Conservation (phyloP, 1,284 basidiomycete species). For the Ustilago sp. region DNA sequence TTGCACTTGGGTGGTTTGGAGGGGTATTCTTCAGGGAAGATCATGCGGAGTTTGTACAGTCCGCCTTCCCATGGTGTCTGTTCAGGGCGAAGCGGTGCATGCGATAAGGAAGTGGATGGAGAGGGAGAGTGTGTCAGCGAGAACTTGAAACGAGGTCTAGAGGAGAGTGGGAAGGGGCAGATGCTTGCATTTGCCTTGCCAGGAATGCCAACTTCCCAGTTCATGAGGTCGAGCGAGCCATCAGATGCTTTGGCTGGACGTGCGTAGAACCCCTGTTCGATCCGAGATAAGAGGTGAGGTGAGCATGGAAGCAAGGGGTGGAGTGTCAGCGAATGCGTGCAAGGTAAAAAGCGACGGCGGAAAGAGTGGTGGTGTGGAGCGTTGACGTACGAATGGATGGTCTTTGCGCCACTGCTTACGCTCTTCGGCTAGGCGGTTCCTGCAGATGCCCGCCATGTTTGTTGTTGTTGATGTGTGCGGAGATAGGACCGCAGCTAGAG, state of each 20-base stretch:
- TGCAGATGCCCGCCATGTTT: constrained; percentile 56
- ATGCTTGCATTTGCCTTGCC: constrained; percentile 70
- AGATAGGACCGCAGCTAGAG: too few species aligned
- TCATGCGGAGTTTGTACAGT: constrained; percentile 91
- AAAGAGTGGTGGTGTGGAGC: neutral
- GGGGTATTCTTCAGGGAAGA: constrained; percentile 76
- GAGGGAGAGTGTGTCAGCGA: neutral
- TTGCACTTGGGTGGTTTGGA: constrained; percentile 98
- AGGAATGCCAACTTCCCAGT: constrained; percentile 88
- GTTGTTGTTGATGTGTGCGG: neutral
- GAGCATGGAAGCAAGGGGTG: neutral
- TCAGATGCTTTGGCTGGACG: constrained; percentile 88
- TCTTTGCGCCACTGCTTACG: constrained; percentile 99
- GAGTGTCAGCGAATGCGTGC: neutral
- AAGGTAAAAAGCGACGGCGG: neutral
- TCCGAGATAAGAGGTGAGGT: neutral
- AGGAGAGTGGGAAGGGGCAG: neutral
- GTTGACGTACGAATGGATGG: constrained; percentile 90
- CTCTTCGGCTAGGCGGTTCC: constrained; percentile 84
- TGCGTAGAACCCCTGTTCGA: constrained; percentile 89
- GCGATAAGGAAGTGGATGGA: neutral
- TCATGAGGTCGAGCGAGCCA: constrained; percentile 94
- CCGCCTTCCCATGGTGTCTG: constrained; percentile 98
- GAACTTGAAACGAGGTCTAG: neutral
- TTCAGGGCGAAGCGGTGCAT: neutral